Conservation (phyloP, 495 filamentous ascomycete species). For the Penicillium steckii region DNA sequence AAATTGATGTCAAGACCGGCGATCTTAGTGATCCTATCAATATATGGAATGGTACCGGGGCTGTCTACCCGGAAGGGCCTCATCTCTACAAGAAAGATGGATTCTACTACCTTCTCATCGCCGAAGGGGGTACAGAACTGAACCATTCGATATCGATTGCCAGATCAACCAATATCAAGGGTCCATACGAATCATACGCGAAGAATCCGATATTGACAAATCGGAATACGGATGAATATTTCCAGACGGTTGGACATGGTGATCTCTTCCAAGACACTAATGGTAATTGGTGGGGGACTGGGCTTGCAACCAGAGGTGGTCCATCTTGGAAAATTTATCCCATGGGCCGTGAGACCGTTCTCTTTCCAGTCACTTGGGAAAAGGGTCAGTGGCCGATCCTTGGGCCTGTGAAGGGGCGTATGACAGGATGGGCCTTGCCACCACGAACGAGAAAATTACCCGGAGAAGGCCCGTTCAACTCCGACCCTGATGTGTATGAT, state of each 20-base stretch:
- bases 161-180: conserved; percentile 53
- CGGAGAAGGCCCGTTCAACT: conserved; percentile 8
- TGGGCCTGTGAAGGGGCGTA: conserved; percentile 25
- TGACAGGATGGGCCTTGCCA: conserved; percentile 17
- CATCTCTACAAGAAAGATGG: conserved; percentile 58
- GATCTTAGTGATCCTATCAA: conserved; percentile 30
- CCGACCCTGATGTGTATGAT: conserved; percentile 15
- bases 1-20: neutral
- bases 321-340: conserved; percentile 40
- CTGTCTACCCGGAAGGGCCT: conserved; percentile 58
- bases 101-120: conserved; percentile 58
- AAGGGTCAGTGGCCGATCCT: conserved; percentile 19
- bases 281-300: conserved; percentile 53
- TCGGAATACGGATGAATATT: conserved; percentile 16
- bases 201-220: conserved; percentile 21
- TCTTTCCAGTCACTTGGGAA: conserved; percentile 54
- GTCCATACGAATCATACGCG: conserved; percentile 46
- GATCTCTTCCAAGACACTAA: conserved; percentile 39
- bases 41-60: conserved; percentile 55
- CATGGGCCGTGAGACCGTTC: conserved; percentile 57
- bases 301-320: conserved; percentile 44
- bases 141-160: conserved; percentile 44
- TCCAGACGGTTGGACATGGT: conserved; percentile 24
- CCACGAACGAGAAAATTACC: neutral
- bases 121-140: conserved; percentile 59